Percentiles rank a stretch among this genome's conserved stretches.
phyloP scores from a whole-genome alignment of 2,329 filamentous ascomycete genomes.

The Cladosporium sp. region DNA sequence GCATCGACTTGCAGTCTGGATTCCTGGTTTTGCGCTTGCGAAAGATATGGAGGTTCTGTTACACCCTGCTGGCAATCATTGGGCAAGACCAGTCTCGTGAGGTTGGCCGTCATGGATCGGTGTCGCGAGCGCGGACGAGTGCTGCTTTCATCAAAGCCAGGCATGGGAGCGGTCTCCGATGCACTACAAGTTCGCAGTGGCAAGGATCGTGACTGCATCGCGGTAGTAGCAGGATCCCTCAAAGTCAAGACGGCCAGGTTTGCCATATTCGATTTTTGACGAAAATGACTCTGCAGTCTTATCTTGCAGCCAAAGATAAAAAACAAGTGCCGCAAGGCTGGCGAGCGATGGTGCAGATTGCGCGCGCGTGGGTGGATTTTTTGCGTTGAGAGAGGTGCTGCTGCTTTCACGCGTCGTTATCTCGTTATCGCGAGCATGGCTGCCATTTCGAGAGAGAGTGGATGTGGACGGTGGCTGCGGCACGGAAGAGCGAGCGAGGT shows the following conservation, averaged over 20 bases:
- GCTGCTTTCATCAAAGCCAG: constrained; percentile 6
- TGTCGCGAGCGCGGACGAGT: constrained; percentile 14
- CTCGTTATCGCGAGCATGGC: constrained; percentile 14
- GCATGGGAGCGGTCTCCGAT: not conserved
- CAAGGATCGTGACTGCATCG: constrained; percentile 5
- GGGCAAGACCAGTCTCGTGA: constrained; percentile 9
- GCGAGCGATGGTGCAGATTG: not conserved
- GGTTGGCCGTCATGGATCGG: constrained; percentile 14
- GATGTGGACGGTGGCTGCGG: not conserved
- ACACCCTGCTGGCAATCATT: constrained; percentile 83
- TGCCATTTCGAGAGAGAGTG: constrained; percentile 13
- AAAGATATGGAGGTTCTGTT: constrained; percentile 79
- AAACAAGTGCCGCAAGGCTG: not conserved
- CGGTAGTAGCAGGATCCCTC: not conserved
- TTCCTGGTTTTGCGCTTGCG: not conserved
- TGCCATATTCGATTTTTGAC: constrained; percentile 8
- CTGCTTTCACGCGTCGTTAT: constrained; percentile 7
- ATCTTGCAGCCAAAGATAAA: not conserved
- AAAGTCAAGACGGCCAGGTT: constrained; percentile 9
- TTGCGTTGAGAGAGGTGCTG: not conserved
- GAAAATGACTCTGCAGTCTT: not conserved
- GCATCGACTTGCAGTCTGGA: not conserved
- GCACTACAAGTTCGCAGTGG: constrained; percentile 17
- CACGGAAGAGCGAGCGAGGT: not conserved
- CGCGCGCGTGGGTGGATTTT: not conserved